Percentiles rank a stretch among this genome's conserved stretches.
phyloP scores from a whole-genome alignment of 148 eudicot genomes.

The Nyssa sinensis region DNA sequence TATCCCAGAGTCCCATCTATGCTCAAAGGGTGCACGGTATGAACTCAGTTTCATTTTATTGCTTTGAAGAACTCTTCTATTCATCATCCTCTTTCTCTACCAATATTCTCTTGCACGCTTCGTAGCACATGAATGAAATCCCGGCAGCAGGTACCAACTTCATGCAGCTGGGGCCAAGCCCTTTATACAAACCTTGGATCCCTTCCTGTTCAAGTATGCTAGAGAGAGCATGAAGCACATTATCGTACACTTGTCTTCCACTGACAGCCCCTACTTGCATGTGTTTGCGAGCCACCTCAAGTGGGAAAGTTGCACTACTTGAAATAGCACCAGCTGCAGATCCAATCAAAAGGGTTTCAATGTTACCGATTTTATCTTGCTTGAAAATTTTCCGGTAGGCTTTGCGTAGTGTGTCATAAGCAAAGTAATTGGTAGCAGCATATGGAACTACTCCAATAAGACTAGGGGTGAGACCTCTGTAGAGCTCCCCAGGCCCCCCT shows the following conservation, averaged over 20 bases:
- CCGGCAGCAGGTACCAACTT: conserved; percentile 87
- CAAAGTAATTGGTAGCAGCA: conserved; percentile 79
- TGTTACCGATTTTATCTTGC: conserved; percentile 69
- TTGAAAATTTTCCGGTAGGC: conserved; percentile 59
- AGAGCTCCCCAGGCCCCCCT: conserved; percentile 77
- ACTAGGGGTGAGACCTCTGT: conserved; percentile 76
- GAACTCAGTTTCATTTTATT: not conserved
- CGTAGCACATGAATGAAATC: conserved; percentile 88
- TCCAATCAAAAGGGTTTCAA: conserved; percentile 76
- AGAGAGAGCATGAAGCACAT: conserved; percentile 63
- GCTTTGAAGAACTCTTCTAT: conserved; percentile 15
- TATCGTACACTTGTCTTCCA: conserved; percentile 63
- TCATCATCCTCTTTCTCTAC: conserved; percentile 62
- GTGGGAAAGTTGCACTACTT: conserved; percentile 77
- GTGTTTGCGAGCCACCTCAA: conserved; percentile 85
- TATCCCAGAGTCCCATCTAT: not conserved
- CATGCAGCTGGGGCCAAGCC: conserved; percentile 81
- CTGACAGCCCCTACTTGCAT: conserved; percentile 83
- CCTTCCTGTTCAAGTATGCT: conserved; percentile 71
- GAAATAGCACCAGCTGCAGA: conserved; percentile 83
- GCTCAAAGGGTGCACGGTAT: not conserved
- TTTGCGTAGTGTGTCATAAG: conserved; percentile 71
- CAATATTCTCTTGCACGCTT: conserved; percentile 80
- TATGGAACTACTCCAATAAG: conserved; percentile 79
- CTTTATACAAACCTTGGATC: conserved; percentile 58